Evolutionary conservation across 192 early-diverging fungal species (phyloP).

Genomic region (Spinellus fusiger): DNA sequence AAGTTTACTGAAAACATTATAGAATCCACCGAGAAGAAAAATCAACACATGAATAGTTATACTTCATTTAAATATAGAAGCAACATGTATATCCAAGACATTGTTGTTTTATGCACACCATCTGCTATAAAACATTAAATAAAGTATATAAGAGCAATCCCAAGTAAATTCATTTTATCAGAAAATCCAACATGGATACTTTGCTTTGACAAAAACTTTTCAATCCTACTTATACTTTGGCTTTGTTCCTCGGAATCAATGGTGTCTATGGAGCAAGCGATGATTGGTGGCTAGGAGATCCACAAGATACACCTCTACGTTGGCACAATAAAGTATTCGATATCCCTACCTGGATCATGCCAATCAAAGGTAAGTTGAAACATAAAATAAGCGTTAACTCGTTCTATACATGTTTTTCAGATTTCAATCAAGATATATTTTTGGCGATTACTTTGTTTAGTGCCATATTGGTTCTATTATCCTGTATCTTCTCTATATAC

Average conservation of each 20-base stretch:
- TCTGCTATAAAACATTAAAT: no score
- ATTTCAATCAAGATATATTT: neutral
- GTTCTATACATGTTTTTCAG: neutral
- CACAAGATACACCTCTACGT: neutral
- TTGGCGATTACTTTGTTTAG: neutral
- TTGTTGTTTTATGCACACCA: no score
- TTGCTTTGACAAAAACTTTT: no score
- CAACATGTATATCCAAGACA: no score
- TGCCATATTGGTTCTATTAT: neutral
- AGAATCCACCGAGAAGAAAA: no score
- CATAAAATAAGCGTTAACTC: neutral
- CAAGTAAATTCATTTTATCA: no score
- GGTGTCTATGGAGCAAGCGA: neutral
- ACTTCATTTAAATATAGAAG: no score
- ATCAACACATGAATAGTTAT: no score
- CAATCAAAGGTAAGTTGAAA: conserved; percentile 8
- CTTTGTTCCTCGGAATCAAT: neutral
- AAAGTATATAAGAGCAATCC: no score
- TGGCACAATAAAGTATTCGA: neutral
- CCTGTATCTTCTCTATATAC: neutral
- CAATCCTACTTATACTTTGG: neutral
- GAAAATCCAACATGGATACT: no score
- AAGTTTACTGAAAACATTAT: no score
- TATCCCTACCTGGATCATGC: conserved; percentile 13
- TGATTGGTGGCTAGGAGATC: neutral